These are phyloP conservation scores for Penicillium salamii DNA, from an alignment of 495 filamentous ascomycete species.

Conservation along the genomic window DNA sequence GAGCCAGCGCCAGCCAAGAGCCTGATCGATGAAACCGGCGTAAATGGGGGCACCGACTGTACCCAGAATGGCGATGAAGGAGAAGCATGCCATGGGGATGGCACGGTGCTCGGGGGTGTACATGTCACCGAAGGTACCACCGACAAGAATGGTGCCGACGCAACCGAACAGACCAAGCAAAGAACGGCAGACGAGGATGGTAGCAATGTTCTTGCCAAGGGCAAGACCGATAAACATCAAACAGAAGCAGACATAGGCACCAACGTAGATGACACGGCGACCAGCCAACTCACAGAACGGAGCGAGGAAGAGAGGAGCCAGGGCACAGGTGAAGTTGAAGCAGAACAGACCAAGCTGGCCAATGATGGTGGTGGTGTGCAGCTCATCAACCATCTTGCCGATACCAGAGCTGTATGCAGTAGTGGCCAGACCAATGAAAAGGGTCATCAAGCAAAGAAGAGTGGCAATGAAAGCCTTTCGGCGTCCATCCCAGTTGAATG, in stretches of 20 bases:
- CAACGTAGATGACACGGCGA: slow-evolving; percentile 37
- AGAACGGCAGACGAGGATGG: slow-evolving; percentile 64
- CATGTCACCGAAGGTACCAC: slow-evolving; percentile 71
- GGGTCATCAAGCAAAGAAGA: slow-evolving; percentile 44
- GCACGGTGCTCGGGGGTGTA: slow-evolving; percentile 72
- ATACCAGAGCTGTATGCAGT: slow-evolving; percentile 48
- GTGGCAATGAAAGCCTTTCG: slow-evolving; percentile 41
- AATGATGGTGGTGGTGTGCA: slow-evolving; percentile 32
- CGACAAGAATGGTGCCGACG: slow-evolving; percentile 75
- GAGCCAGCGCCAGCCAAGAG: slow-evolving; percentile 74
- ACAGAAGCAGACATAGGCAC: slow-evolving; percentile 36
- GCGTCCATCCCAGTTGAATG: slow-evolving; percentile 43
- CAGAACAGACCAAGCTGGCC: slow-evolving; percentile 42
- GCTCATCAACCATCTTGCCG: slow-evolving; percentile 32
- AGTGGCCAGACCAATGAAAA: slow-evolving; percentile 48
- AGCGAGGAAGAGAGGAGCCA: slow-evolving; percentile 43
- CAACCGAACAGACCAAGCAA: slow-evolving; percentile 75
- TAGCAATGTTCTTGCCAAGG: slow-evolving; percentile 60
- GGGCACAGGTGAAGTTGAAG: slow-evolving; percentile 41
- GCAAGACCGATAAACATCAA: slow-evolving; percentile 44
- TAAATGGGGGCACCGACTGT: slow-evolving; percentile 70
- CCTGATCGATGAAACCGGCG: slow-evolving; percentile 68
- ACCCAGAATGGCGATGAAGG: slow-evolving; percentile 69
- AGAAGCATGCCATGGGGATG: slow-evolving; percentile 77
- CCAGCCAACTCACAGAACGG: slow-evolving; percentile 46